A percentile compares a stretch with the other conserved stretches of the same genome.
phyloP scores from a whole-genome alignment of 1,284 basidiomycete species.

The Ceratobasidium sp. region DNA sequence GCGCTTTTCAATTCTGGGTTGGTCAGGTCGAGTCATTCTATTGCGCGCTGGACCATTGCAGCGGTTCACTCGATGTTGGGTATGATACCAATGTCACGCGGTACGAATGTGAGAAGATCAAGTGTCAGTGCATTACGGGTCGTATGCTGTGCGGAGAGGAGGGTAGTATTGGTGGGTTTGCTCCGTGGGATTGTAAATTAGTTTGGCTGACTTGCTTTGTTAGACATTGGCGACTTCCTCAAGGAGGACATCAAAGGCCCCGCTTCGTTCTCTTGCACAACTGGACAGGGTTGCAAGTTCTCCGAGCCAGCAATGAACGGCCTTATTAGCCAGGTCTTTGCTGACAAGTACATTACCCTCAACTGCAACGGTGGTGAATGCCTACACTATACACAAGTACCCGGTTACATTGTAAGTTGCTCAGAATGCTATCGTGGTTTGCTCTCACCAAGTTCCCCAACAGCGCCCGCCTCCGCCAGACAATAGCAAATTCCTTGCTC shows the following conservation, averaged over 20 bases:
- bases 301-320: conserved; percentile 97
- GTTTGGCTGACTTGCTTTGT: conserved; percentile 17
- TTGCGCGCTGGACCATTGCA: conserved; percentile 83
- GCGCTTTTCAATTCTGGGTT: conserved; percentile 98
- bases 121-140: conserved; percentile 92
- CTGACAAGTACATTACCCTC: conserved; percentile 90
- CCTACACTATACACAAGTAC: conserved; percentile 92
- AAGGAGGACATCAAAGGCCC: conserved; percentile 92
- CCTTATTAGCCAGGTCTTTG: conserved; percentile 93
- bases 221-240: conserved; percentile 96
- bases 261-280: conserved; percentile 86
- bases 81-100: conserved; percentile 80
- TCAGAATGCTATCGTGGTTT: too few relatives aligned
- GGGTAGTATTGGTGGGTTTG: conserved; percentile 86
- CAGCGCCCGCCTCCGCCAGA: conserved; percentile 84
- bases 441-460: not conserved
- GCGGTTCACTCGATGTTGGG: conserved; percentile 62
- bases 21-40: conserved; percentile 95
- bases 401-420: conserved; percentile 85
- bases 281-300: conserved; percentile 82
- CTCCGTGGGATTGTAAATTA: not conserved
- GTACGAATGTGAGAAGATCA: conserved; percentile 85
- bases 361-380: conserved; percentile 93
- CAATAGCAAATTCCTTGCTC: conserved; percentile 83
- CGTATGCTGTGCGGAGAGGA: conserved; percentile 96